Evolutionary conservation across 2,329 filamentous ascomycete genomes (phyloP).

Genomic region (Penicillium hesseltinei): DNA sequence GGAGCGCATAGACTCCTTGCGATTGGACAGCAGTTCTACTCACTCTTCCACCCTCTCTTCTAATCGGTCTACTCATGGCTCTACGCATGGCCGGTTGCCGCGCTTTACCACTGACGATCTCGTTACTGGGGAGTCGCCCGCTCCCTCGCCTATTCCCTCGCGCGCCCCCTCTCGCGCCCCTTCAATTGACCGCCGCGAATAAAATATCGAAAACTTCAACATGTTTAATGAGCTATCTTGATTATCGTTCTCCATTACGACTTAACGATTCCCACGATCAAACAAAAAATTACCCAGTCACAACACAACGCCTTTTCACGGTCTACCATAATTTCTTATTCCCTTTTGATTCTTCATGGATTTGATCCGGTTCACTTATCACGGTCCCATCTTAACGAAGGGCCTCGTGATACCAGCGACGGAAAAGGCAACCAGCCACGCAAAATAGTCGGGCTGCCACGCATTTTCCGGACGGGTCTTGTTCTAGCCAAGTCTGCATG

Average conservation of each 20-base stretch:
- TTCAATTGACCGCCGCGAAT: conserved; percentile 21
- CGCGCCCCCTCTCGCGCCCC: conserved; percentile 19
- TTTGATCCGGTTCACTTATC: not conserved
- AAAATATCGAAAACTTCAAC: not conserved
- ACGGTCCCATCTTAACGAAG: not conserved
- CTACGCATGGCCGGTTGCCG: conserved; percentile 20
- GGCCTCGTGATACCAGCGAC: conserved; percentile 1
- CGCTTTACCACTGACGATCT: conserved; percentile 37
- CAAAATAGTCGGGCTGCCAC: not conserved
- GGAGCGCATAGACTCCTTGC: conserved; percentile 43
- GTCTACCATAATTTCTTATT: not conserved
- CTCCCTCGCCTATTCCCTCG: conserved; percentile 19
- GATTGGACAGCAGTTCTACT: conserved; percentile 33
- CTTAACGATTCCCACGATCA: conserved; percentile 8
- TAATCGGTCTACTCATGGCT: conserved; percentile 12
- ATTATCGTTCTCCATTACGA: conserved; percentile 6
- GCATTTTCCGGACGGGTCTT: conserved; percentile 1
- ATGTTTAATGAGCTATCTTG: conserved; percentile 1
- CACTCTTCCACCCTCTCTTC: conserved; percentile 34
- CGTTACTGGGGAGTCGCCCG: conserved; percentile 19
- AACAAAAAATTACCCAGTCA: not conserved
- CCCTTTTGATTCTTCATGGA: not conserved
- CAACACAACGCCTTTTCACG: not conserved
- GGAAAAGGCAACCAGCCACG: not conserved
- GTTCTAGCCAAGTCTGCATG: conserved; percentile 7